A percentile compares a stretch with the other conserved stretches of the same genome.
These are phyloP conservation scores for Solanum bukasovii DNA, from an alignment of 257 asterid genomes.

Conservation along the genomic window DNA sequence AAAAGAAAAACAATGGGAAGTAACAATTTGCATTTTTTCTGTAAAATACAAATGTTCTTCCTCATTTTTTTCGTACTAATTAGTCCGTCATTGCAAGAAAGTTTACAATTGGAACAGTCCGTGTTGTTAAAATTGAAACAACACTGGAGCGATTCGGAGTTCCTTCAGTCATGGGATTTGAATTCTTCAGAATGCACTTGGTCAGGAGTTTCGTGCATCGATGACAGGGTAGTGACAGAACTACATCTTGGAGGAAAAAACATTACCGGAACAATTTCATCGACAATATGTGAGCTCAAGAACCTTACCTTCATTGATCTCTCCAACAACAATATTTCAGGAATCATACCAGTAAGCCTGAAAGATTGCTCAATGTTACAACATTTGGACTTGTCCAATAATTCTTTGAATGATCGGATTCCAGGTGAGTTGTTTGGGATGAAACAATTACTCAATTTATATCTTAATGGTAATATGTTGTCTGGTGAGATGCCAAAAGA, in stretches of 20 bases:
- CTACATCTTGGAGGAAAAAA: neutral
- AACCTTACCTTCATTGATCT: conserved; percentile 3
- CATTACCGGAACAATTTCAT: conserved; percentile 20
- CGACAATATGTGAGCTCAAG: conserved; percentile 8
- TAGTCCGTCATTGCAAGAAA: conserved; percentile 6
- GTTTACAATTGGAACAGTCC: conserved; percentile 19
- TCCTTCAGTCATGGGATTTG: conserved; percentile 27
- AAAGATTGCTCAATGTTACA: neutral
- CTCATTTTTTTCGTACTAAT: conserved; percentile 7
- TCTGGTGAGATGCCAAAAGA: conserved; percentile 12
- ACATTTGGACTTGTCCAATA: conserved; percentile 9
- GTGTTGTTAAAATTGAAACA: conserved; percentile 27
- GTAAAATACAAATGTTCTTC: neutral
- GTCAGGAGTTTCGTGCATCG: conserved; percentile 12
- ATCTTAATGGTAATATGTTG: conserved; percentile 10
- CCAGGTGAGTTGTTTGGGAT: conserved; percentile 18
- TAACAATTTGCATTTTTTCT: neutral
- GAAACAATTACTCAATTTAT: neutral
- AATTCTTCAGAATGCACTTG: conserved; percentile 12
- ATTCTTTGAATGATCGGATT: neutral
- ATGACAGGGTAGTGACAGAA: conserved; percentile 3
- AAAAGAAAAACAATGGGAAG: neutral
- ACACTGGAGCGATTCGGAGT: conserved; percentile 29
- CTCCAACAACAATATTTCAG: conserved; percentile 6
- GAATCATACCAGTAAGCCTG: conserved; percentile 2